Evolutionary conservation across 306 rosid species (phyloP).

Genomic region (Gastrolobium villosum): DNA sequence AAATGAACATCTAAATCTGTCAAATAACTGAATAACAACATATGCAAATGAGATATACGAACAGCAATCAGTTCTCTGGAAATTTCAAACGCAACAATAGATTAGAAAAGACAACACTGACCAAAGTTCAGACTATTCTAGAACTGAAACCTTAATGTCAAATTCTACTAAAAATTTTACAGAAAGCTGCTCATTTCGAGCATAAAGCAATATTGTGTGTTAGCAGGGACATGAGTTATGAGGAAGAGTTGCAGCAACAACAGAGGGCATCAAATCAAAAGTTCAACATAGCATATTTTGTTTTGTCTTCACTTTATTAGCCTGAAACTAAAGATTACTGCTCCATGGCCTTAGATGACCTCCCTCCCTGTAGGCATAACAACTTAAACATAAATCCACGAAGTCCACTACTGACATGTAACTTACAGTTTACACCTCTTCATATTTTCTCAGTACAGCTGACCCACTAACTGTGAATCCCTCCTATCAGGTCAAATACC

Average conservation of each 20-base stretch:
- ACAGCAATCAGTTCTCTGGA: neutral
- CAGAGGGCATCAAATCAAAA: neutral
- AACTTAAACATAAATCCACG: constrained; percentile 14
- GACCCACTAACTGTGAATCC: neutral
- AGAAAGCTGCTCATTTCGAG: constrained; percentile 7
- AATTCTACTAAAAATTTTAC: neutral
- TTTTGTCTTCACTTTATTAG: neutral
- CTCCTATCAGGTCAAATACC: neutral
- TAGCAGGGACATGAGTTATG: neutral
- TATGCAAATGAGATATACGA: constrained; percentile 30
- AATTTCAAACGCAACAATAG: constrained; percentile 6
- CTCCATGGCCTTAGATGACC: neutral
- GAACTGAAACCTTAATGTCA: constrained; percentile 18
- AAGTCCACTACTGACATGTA: constrained; percentile 2
- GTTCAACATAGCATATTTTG: neutral
- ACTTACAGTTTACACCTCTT: constrained; percentile 14
- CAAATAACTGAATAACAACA: constrained; percentile 8
- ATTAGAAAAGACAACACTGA: neutral
- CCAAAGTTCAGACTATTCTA: constrained; percentile 12
- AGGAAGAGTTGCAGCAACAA: constrained; percentile 23
- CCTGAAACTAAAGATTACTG: neutral
- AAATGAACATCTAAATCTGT: constrained; percentile 29
- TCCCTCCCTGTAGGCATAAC: constrained; percentile 11
- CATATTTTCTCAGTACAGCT: neutral
- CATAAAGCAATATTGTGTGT: constrained; percentile 14